Evolutionary conservation across 1,284 basidiomycete species (phyloP).

Genomic region (Veloporphyrellus conicus): DNA sequence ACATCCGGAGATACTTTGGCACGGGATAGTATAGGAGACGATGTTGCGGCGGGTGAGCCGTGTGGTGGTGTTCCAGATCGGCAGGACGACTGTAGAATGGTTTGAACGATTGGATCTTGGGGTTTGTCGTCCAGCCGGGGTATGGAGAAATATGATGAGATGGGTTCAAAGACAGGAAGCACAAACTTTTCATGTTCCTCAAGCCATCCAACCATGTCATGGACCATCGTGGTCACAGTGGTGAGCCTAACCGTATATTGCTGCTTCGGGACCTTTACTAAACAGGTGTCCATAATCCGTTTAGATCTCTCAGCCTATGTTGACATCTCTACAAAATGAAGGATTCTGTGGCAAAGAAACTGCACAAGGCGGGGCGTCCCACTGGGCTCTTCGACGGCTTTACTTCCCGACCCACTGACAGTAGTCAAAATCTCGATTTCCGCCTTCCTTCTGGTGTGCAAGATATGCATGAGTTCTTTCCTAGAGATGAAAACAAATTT

Average conservation of each 20-base stretch:
- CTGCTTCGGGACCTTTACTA: no score
- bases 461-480: conserved; percentile 73
- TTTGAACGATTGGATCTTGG: conserved; percentile 71
- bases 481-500: conserved; percentile 36
- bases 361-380: conserved; percentile 21
- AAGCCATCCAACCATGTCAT: conserved; percentile 13
- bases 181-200: conserved; percentile 17
- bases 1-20: neutral
- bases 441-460: conserved; percentile 77
- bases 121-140: conserved; percentile 60
- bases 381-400: conserved; percentile 4
- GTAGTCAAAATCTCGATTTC: conserved; percentile 75
- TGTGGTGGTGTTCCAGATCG: neutral
- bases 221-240: conserved; percentile 6
- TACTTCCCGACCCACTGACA: conserved; percentile 1
- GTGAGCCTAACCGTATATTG: neutral
- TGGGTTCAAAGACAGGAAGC: conserved; percentile 32
- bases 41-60: neutral
- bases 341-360: conserved; percentile 29
- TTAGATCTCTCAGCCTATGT: conserved; percentile 9
- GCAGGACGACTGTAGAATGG: conserved; percentile 38
- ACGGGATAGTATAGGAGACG: neutral
- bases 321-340: conserved; percentile 28
- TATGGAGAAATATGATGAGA: conserved; percentile 51
- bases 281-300: no score